A percentile compares a stretch with the other conserved stretches of the same genome.
Evolutionary conservation across 257 asterid genomes (phyloP).

Genomic region (Striga asiatica): DNA sequence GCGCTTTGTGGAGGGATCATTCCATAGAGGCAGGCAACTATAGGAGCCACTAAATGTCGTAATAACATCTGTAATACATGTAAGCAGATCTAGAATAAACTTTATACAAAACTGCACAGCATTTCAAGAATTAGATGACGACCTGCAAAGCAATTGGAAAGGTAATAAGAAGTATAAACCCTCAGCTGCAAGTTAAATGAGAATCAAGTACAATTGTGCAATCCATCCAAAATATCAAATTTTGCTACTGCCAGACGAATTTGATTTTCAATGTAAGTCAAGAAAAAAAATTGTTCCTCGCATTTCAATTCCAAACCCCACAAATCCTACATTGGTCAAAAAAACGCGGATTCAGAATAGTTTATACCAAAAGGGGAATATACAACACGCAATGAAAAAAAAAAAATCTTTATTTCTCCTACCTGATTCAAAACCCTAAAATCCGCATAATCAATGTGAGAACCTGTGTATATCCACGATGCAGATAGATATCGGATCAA

Average conservation of each 20-base stretch:
- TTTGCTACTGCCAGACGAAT: slow-evolving; percentile 7
- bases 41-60: slow-evolving; percentile 2
- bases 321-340: slow-evolving; percentile 21
- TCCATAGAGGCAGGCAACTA: slow-evolving; percentile 4
- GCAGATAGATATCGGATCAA: slow-evolving; percentile 21
- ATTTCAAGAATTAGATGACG: not conserved
- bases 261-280: no score
- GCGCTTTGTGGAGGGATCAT: no score
- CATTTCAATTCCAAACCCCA: slow-evolving; percentile 7
- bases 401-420: not conserved
- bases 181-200: slow-evolving; percentile 2
- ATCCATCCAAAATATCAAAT: not conserved
- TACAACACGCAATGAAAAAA: not conserved
- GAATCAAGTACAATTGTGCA: no score
- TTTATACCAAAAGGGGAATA: not conserved
- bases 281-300: not conserved
- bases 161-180: not conserved
- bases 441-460: slow-evolving; percentile 7
- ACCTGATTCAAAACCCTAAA: slow-evolving; percentile 21
- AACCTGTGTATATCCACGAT: slow-evolving; percentile 20
- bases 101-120: slow-evolving; percentile 1
- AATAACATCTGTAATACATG: not conserved
- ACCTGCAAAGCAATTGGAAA: not conserved
- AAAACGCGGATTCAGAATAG: slow-evolving; percentile 4
- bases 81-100: slow-evolving; percentile 16